These are phyloP conservation scores for Phaseolus lunatus DNA, from an alignment of 306 rosid genomes.

Conservation along the genomic window DNA sequence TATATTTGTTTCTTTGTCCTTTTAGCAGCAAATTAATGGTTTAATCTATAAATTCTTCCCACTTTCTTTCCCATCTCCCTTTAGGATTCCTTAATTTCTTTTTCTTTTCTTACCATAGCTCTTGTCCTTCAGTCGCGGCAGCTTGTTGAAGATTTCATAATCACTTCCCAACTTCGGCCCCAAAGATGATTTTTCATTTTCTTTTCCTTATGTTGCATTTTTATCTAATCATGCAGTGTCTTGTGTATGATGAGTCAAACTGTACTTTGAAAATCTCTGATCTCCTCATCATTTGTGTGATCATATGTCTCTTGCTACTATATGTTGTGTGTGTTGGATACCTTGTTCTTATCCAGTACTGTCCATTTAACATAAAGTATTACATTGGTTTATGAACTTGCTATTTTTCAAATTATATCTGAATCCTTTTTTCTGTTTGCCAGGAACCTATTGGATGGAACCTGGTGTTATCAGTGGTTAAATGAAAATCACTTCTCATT, in stretches of 20 bases:
- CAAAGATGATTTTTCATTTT: neutral
- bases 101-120: neutral
- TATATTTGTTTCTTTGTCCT: conserved; percentile 27
- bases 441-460: neutral
- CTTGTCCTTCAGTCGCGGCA: neutral
- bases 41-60: conserved; percentile 1
- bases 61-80: conserved; percentile 24
- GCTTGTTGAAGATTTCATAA: conserved; percentile 19
- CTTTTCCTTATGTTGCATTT: neutral
- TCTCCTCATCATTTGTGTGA: conserved; percentile 6
- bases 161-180: neutral
- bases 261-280: neutral
- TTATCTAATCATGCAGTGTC: neutral
- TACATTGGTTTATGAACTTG: conserved; percentile 2
- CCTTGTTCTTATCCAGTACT: conserved; percentile 1
- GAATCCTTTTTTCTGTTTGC: neutral
- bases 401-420: neutral
- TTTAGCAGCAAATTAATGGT: neutral
- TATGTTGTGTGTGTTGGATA: neutral
- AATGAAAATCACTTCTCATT: conserved; percentile 2
- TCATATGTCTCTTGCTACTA: neutral
- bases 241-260: neutral
- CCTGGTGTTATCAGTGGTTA: neutral
- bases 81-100: neutral
- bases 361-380: neutral